Base-by-base conservation (phyloP, 306 rosid genomes). In the Gynostemma pentaphyllum region DNA sequence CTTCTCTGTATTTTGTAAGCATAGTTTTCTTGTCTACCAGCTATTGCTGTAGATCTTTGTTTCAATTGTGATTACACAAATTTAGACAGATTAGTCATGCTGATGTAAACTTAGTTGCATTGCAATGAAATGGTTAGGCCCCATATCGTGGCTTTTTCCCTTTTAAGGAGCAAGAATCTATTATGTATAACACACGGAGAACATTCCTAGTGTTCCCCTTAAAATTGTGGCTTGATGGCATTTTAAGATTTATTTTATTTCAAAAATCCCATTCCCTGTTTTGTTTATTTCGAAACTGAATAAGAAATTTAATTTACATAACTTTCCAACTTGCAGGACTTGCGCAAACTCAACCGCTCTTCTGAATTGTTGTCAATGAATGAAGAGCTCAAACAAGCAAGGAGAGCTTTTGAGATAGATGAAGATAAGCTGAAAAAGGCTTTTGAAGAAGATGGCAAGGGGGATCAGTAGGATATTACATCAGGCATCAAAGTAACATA, bases 371-470 rank as follows among this genome's bases (percentile, higher is more conserved):
- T 91, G 55, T 85, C 96, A 11, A 85, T 91, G 96, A 83, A 87
- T 63, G 96, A 91, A 72, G 96, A 87, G 68, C 85, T 91, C 72
- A 87, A 91, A 76, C 95, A 91, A 72, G 97, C 95, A 48, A 85
- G 88, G 64, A 91, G 84, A 73, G 95, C 91, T 68, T 91, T 91
- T 48, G 94, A 88, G 75, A 74, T 82, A 18, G 96, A 88, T 34
- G 96, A 88, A 76, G 94, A 88, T 73, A 83, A 91, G 74, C 73
- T 87, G 74, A 87, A 83, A 71, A 90, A 84, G 79, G 92, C 75
- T 45, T 84, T 74, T 65, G 97, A 84, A 41, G 83, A 74, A 32
- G 62, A 54, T 63, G 84, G 73, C 24, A 76, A 73, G 42, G 42
- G 70, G 39, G 55, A 15, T 65, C 68, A 69, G 72, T 66, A 29